Evolutionary conservation across 192 early-diverging fungal species (phyloP).

Genomic region (Haplosporangium gracile): DNA sequence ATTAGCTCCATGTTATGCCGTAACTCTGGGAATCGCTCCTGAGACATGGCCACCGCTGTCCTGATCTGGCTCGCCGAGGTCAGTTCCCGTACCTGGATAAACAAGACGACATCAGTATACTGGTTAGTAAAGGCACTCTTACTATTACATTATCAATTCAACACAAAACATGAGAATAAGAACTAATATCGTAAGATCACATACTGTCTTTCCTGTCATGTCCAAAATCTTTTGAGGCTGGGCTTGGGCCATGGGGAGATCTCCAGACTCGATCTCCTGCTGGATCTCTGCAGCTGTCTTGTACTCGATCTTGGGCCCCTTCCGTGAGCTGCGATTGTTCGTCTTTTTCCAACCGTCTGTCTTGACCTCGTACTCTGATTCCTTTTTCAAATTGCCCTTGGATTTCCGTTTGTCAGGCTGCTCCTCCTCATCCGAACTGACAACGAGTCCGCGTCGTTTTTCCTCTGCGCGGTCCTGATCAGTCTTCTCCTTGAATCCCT

Average conservation of each 20-base stretch:
- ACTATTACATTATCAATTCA: constrained; percentile 9
- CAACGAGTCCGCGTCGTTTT: constrained; percentile 41
- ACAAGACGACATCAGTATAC: not conserved
- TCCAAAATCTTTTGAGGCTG: constrained; percentile 82
- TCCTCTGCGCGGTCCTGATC: constrained; percentile 70
- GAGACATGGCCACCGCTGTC: constrained; percentile 63
- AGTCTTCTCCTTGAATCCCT: constrained; percentile 84
- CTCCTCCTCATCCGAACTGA: constrained; percentile 52
- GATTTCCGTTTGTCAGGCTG: constrained; percentile 36
- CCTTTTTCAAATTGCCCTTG: constrained; percentile 32
- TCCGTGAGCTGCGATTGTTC: constrained; percentile 30
- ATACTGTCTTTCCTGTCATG: constrained; percentile 81
- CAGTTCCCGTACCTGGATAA: constrained; percentile 59
- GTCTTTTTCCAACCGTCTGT: constrained; percentile 65
- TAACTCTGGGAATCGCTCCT: constrained; percentile 78
- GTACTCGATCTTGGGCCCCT: constrained; percentile 67
- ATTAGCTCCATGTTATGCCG: constrained; percentile 82
- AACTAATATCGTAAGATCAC: constrained; percentile 4
- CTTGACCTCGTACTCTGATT: constrained; percentile 26
- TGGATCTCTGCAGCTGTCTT: constrained; percentile 85
- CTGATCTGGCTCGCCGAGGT: constrained; percentile 62
- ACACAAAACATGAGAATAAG: not conserved
- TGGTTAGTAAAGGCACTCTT: not conserved
- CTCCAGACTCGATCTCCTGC: constrained; percentile 60
- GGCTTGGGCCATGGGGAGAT: constrained; percentile 43